phyloP scores from a whole-genome alignment of 768 basidiomycete genomes.

The Termitomyces titanicus region DNA sequence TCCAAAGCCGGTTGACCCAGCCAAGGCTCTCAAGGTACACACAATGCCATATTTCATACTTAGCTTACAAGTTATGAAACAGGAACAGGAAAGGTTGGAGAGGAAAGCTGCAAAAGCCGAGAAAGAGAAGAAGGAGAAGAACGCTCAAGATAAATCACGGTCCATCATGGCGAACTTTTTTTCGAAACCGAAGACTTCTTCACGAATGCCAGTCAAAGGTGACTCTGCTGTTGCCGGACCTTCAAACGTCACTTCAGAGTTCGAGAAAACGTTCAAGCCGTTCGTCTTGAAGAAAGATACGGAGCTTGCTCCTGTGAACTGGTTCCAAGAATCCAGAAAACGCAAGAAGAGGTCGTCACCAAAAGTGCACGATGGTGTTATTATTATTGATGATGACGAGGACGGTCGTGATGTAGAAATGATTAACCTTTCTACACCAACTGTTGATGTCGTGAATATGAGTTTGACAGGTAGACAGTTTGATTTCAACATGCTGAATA shows the following conservation, averaged over 20 bases:
- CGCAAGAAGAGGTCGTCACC: conserved; percentile 15
- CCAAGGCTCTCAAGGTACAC: conserved; percentile 54
- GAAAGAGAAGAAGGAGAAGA: conserved; percentile 68
- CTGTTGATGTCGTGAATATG: conserved; percentile 28
- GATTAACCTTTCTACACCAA: conserved; percentile 16
- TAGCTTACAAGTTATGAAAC: conserved; percentile 1
- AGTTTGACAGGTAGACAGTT: conserved; percentile 35
- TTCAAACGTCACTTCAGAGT: conserved; percentile 52
- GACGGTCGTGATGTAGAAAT: conserved; percentile 20
- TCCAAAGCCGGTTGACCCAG: conserved; percentile 55
- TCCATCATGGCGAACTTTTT: conserved; percentile 81
- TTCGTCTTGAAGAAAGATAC: conserved; percentile 77
- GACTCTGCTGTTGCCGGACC: conserved; percentile 31
- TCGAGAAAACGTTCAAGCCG: conserved; percentile 72
- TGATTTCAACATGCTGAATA: neutral
- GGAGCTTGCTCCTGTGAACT: conserved; percentile 68
- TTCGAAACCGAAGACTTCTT: conserved; percentile 50
- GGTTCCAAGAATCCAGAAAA: conserved; percentile 44
- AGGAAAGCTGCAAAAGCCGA: conserved; percentile 67
- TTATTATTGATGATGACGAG: conserved; percentile 48
- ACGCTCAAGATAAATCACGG: conserved; percentile 68
- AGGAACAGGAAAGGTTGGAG: conserved; percentile 71
- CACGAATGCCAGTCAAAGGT: conserved; percentile 18
- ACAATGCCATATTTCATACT: neutral
- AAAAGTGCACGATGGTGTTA: conserved; percentile 39